Evolutionary conservation across 2,329 filamentous ascomycete genomes (phyloP).

Genomic region (Herpomyces periplanetae): DNA sequence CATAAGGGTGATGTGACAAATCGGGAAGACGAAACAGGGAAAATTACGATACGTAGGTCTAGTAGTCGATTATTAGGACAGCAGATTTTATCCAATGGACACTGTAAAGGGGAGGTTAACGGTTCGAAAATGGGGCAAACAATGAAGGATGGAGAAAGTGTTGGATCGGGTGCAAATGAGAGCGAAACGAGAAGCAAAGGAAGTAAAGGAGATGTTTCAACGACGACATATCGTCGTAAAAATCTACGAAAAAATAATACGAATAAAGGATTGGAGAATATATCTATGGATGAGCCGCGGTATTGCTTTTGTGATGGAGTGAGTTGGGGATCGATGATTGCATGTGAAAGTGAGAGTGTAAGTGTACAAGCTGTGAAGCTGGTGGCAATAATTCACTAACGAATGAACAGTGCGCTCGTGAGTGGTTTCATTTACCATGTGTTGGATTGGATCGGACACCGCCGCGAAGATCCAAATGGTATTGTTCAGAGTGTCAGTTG

Average conservation of each 20-base stretch:
- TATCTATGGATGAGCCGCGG: constrained; percentile 31
- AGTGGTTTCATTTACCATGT: constrained; percentile 55
- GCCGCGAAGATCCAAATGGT: constrained; percentile 38
- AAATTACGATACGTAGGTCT: not conserved
- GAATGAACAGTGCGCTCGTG: constrained; percentile 23
- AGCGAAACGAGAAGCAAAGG: constrained; percentile 1
- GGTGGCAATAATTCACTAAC: constrained; percentile 3
- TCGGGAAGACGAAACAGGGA: no score
- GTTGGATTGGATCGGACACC: constrained; percentile 27
- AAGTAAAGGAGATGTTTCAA: constrained; percentile 4
- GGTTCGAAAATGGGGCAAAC: constrained; percentile 7
- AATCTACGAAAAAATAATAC: no score
- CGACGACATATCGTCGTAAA: no score
- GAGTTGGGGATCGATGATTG: constrained; percentile 46
- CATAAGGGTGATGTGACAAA: no score
- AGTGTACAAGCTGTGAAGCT: constrained; percentile 8
- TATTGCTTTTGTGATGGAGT: constrained; percentile 47
- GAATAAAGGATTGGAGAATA: constrained; percentile 8
- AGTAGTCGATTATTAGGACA: not conserved
- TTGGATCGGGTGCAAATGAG: constrained; percentile 17
- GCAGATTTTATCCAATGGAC: no score
- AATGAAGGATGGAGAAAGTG: constrained; percentile 11
- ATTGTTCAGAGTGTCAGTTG: constrained; percentile 33
- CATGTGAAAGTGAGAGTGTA: constrained; percentile 37
- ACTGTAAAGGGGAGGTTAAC: no score